phyloP scores from a whole-genome alignment of 345 rosid genomes.

The Cochlearia excelsa region DNA sequence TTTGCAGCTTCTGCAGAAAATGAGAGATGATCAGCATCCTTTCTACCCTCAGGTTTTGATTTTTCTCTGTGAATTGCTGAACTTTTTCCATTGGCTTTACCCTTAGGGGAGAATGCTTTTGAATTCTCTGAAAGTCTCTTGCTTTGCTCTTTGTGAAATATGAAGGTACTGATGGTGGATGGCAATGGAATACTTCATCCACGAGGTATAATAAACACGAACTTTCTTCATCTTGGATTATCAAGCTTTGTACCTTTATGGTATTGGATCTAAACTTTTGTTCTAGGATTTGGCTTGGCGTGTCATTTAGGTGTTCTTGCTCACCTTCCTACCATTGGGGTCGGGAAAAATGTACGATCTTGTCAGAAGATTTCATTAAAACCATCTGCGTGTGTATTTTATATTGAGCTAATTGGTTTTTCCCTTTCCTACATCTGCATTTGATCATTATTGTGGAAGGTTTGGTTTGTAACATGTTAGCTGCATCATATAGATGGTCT shows the following conservation, averaged over 20 bases:
- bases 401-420: constrained; percentile 5
- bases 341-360: constrained; percentile 69
- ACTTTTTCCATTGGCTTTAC: constrained; percentile 15
- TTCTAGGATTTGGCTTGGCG: constrained; percentile 84
- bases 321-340: constrained; percentile 71
- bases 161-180: constrained; percentile 84
- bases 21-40: constrained; percentile 48
- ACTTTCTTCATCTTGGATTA: background rate
- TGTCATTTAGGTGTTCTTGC: constrained; percentile 85
- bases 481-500: constrained; percentile 85
- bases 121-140: constrained; percentile 11
- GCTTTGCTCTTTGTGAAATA: constrained; percentile 26
- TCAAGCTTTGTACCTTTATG: constrained; percentile 19
- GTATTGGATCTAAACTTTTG: constrained; percentile 16
- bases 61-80: constrained; percentile 1
- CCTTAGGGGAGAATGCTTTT: background rate
- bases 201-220: constrained; percentile 51
- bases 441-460: constrained; percentile 8
- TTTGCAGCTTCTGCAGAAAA: constrained; percentile 55
- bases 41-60: constrained; percentile 67
- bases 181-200: constrained; percentile 96
- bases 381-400: constrained; percentile 10
- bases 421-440: constrained; percentile 9
- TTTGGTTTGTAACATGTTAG: constrained; percentile 21
- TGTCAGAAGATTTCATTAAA: background rate